Conservation (phyloP, 495 filamentous ascomycete species). For the Aspergillus sclerotioniger region DNA sequence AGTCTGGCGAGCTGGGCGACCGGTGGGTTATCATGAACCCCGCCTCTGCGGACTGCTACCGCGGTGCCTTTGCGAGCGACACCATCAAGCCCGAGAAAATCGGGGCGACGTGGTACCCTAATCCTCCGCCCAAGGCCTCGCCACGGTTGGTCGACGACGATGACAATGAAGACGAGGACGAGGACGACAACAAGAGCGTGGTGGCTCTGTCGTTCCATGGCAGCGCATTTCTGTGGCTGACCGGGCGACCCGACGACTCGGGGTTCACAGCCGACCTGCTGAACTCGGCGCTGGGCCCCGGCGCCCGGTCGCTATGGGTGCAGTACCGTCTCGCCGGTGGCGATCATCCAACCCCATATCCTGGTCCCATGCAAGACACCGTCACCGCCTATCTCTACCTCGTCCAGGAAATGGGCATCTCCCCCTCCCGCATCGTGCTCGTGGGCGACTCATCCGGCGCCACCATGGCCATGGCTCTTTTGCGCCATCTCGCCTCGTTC, state of each 20-base stretch:
- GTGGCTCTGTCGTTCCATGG: slow-evolving; percentile 20
- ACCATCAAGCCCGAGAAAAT: slow-evolving; percentile 16
- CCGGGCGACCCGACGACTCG: slow-evolving; percentile 15
- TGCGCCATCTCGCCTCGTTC: slow-evolving; percentile 27
- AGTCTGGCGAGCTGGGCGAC: slow-evolving; percentile 10
- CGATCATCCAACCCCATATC: slow-evolving; percentile 11
- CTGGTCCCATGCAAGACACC: slow-evolving; percentile 5
- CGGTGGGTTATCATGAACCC: slow-evolving; percentile 14
- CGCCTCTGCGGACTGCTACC: slow-evolving; percentile 9
- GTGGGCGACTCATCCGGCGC: slow-evolving; percentile 44
- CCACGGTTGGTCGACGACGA: background rate
- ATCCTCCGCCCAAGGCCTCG: background rate
- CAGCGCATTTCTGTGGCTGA: slow-evolving; percentile 17
- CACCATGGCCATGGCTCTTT: slow-evolving; percentile 35
- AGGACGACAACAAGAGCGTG: slow-evolving; percentile 3
- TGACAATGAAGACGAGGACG: background rate
- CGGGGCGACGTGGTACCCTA: slow-evolving; percentile 22
- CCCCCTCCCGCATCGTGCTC: slow-evolving; percentile 31
- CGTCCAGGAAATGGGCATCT: slow-evolving; percentile 24
- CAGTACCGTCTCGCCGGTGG: slow-evolving; percentile 20
- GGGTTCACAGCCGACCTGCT: slow-evolving; percentile 8
- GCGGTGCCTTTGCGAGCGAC: slow-evolving; percentile 6
- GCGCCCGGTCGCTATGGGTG: slow-evolving; percentile 16
- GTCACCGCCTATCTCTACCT: slow-evolving; percentile 22
- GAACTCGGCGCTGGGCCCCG: slow-evolving; percentile 13